These are phyloP conservation scores for Hortiboletus rubellus DNA, from an alignment of 1,284 basidiomycete species.

Conservation along the genomic window DNA sequence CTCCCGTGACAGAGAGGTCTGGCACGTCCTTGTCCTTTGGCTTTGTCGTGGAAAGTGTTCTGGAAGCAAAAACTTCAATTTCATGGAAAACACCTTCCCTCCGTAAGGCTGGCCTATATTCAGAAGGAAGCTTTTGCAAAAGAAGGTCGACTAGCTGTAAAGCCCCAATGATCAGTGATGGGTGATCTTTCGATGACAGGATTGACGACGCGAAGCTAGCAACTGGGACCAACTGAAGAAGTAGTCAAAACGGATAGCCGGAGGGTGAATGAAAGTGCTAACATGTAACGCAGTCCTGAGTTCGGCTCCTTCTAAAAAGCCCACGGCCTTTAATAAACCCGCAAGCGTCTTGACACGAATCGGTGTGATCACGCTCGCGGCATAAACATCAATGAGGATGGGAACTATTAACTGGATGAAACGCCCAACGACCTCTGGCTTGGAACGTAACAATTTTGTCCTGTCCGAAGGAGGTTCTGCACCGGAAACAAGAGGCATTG, in stretches of 20 bases:
- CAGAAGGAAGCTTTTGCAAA: slow-evolving; percentile 74
- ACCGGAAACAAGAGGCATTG: slow-evolving; percentile 16
- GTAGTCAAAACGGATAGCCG: slow-evolving; percentile 8
- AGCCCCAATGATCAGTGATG: slow-evolving; percentile 80
- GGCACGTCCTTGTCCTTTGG: slow-evolving; percentile 51
- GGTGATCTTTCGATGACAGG: slow-evolving; percentile 87
- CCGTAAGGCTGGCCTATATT: slow-evolving; percentile 86
- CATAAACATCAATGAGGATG: slow-evolving; percentile 92
- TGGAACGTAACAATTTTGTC: slow-evolving; percentile 71
- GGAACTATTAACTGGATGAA: slow-evolving; percentile 89
- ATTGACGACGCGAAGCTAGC: slow-evolving; percentile 92
- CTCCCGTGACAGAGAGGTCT: slow-evolving; percentile 41
- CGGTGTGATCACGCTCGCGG: slow-evolving; percentile 85
- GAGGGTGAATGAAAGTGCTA: slow-evolving; percentile 17
- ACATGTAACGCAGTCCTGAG: slow-evolving; percentile 78
- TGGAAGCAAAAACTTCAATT: slow-evolving; percentile 72
- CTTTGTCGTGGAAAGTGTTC: slow-evolving; percentile 57
- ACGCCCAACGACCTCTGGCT: slow-evolving; percentile 72
- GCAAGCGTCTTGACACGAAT: slow-evolving; percentile 86
- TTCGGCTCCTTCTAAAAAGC: slow-evolving; percentile 78
- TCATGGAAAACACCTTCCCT: slow-evolving; percentile 95
- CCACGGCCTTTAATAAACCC: slow-evolving; percentile 84
- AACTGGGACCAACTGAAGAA: slow-evolving; percentile 76
- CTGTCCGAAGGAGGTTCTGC: slow-evolving; percentile 52
- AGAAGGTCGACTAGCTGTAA: slow-evolving; percentile 91